Conservation (phyloP, 1,284 basidiomycete genomes). For the Cryptococcus deneoformans region DNA sequence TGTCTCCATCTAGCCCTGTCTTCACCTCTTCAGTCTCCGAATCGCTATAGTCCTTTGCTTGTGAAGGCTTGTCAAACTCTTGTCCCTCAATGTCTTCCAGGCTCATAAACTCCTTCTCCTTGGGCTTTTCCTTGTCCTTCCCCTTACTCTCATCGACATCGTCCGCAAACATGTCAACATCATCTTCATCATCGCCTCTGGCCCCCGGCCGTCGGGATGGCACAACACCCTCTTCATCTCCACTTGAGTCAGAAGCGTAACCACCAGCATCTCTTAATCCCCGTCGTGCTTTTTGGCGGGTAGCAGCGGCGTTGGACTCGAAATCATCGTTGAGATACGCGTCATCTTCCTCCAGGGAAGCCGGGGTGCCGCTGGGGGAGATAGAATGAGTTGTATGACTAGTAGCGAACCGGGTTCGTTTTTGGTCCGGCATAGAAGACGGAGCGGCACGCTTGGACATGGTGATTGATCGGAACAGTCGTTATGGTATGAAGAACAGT, state of each 20-base stretch:
- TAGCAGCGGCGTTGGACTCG: constrained; percentile 25
- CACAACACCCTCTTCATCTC: constrained; percentile 79
- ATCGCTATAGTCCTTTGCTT: constrained; percentile 59
- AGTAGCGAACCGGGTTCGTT: constrained; percentile 78
- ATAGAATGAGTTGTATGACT: constrained; percentile 12
- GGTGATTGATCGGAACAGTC: not conserved
- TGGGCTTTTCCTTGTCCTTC: constrained; percentile 37
- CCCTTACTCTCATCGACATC: constrained; percentile 23
- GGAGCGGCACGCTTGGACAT: constrained; percentile 39
- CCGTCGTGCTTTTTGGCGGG: constrained; percentile 64
- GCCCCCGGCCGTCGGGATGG: constrained; percentile 60
- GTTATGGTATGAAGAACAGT: not conserved
- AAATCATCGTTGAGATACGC: constrained; percentile 45
- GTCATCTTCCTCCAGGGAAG: constrained; percentile 50
- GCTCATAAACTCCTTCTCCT: constrained; percentile 73
- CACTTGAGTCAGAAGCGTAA: constrained; percentile 91
- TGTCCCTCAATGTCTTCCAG: constrained; percentile 95
- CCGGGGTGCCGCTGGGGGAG: constrained; percentile 2
- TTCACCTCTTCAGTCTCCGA: not conserved
- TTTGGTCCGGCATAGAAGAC: constrained; percentile 43
- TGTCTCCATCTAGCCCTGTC: constrained; percentile 53
- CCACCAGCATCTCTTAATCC: constrained; percentile 73
- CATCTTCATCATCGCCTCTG: constrained; percentile 54
- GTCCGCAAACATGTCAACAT: constrained; percentile 83
- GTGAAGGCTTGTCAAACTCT: constrained; percentile 61